Percentiles rank a stretch among this genome's conserved stretches.
These are phyloP conservation scores for Vanderwaltozyma yarrowii DNA, from an alignment of 805 yeast species.

Conservation along the genomic window DNA sequence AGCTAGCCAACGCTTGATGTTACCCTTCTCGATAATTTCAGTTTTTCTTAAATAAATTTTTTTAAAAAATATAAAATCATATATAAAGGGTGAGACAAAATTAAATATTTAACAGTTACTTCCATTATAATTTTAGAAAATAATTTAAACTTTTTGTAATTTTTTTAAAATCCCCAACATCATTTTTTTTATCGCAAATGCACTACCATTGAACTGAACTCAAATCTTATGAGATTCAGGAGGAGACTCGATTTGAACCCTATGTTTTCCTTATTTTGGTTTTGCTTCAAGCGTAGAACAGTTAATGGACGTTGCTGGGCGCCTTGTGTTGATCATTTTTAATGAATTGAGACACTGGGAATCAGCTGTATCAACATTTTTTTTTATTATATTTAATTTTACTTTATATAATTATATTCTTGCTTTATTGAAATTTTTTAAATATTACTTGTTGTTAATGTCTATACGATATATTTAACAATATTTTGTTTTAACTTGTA, in stretches of 20 bases:
- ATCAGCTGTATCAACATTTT: constrained; percentile 32
- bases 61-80: background rate
- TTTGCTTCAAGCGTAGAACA: constrained; percentile 23
- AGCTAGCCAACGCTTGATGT: background rate
- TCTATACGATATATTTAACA: background rate
- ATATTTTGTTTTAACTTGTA: too few species aligned
- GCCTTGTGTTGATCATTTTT: constrained; percentile 29
- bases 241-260: constrained; percentile 7
- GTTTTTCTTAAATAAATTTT: too few species aligned
- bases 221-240: constrained; percentile 7
- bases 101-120: too few species aligned
- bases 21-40: too few species aligned
- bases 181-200: constrained; percentile 19
- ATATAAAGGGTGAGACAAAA: background rate
- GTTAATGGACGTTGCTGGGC: constrained; percentile 33
- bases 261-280: constrained; percentile 9
- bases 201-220: constrained; percentile 7
- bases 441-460: background rate
- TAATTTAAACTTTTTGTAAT: background rate
- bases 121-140: too few species aligned
- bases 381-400: background rate
- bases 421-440: background rate
- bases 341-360: constrained; percentile 28
- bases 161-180: constrained; percentile 16
- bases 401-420: background rate